These are phyloP conservation scores for Rhizomucor pusillus DNA, from an alignment of 371 early-diverging fungal genomes.

Conservation along the genomic window DNA sequence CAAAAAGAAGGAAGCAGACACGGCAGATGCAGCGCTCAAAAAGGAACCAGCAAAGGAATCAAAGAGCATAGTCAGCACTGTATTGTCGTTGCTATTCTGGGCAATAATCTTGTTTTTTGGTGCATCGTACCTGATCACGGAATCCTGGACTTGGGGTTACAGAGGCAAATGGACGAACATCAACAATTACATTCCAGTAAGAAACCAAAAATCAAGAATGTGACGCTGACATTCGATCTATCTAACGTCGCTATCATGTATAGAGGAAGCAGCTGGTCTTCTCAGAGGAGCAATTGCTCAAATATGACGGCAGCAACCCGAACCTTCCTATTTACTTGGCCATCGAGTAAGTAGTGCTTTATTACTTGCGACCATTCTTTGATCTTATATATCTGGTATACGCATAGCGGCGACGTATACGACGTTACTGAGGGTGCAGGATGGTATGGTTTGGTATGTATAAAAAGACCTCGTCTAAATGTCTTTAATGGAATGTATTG, in stretches of 20 bases:
- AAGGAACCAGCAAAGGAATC: too few species aligned
- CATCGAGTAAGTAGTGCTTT: conserved; percentile 66
- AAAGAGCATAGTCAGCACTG: neutral
- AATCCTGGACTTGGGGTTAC: conserved; percentile 78
- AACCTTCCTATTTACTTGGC: conserved; percentile 84
- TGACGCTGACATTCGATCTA: too few species aligned
- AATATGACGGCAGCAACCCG: conserved; percentile 79
- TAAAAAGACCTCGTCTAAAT: neutral
- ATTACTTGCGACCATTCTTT: too few species aligned
- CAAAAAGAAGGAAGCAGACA: neutral
- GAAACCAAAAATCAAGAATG: neutral
- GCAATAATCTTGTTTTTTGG: conserved; percentile 49
- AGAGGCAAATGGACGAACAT: conserved; percentile 73
- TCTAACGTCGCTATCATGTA: too few species aligned
- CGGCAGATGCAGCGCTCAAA: neutral
- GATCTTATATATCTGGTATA: neutral
- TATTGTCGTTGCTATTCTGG: conserved; percentile 28
- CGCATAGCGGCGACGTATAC: conserved; percentile 75
- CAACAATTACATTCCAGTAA: conserved; percentile 71
- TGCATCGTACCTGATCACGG: conserved; percentile 72
- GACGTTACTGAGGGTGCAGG: conserved; percentile 74
- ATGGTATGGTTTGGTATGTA: conserved; percentile 71
- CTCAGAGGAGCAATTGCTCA: conserved; percentile 71
- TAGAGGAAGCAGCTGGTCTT: conserved; percentile 59
- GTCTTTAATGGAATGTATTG: too few species aligned